Conservation (phyloP, 106 monocot species). For the Acorus gramineus region DNA sequence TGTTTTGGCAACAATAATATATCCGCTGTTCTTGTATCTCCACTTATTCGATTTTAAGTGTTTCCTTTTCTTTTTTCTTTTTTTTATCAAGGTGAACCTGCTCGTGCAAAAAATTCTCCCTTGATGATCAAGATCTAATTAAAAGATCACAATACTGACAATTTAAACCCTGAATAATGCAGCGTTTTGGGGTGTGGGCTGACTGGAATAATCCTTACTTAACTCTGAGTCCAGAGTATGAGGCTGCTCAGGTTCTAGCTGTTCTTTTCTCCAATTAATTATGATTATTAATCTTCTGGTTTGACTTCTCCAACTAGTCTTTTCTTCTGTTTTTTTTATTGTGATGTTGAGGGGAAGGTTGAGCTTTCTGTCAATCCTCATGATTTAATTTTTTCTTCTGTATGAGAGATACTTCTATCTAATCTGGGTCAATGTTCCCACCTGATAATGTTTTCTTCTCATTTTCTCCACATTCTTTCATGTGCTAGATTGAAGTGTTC, state of each 20-base stretch:
- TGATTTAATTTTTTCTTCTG: constrained; percentile 1
- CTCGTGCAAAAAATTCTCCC: too few species aligned
- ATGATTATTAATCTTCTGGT: not conserved
- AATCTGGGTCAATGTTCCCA: too few species aligned
- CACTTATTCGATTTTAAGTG: not conserved
- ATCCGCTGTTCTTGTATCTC: not conserved
- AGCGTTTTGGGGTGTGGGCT: constrained; percentile 97
- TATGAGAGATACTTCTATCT: not conserved
- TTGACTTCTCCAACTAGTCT: not conserved
- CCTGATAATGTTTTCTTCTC: too few species aligned
- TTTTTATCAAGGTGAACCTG: not conserved
- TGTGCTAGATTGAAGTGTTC: constrained; percentile 81
- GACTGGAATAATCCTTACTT: constrained; percentile 90
- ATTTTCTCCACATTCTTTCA: too few species aligned
- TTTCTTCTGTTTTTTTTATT: constrained; percentile 3
- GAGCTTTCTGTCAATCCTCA: too few species aligned
- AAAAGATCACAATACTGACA: too few species aligned
- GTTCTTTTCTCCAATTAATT: not conserved
- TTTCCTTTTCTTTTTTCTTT: not conserved
- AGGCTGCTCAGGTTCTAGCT: constrained; percentile 85
- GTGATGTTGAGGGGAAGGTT: too few species aligned
- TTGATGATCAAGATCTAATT: too few species aligned
- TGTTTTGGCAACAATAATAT: not conserved
- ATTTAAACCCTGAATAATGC: not conserved
- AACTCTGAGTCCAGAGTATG: constrained; percentile 96